Base-by-base conservation (phyloP, 1,284 basidiomycete genomes). In the Prillingera fragicola region DNA sequence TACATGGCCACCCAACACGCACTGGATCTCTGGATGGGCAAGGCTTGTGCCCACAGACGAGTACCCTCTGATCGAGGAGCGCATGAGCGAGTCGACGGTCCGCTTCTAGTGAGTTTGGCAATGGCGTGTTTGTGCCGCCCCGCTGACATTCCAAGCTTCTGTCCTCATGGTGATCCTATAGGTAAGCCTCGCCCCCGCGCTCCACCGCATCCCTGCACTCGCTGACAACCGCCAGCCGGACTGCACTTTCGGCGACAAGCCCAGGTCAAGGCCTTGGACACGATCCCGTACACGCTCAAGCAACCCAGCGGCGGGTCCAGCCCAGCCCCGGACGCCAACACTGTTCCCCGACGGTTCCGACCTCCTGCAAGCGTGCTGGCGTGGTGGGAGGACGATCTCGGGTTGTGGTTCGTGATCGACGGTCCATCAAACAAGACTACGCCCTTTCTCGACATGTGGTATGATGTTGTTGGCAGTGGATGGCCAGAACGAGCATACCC, bases 371-470 rank as follows among this genome's bases (percentile, higher is more conserved):
- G 26, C 8, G 35, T 59, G 2, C 4, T 62, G 4, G 63, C 57
- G 0, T 65, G 60, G 61, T 65, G 61, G 61, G 63, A 65, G 28
- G 60, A 63, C 37, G 53, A 39, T 3, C 26, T 48, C 3, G 63
- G 63, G 1, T 43, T 48, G 14, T 65, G 63, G 63, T 33, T 60
- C 26, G 23, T 62, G 5, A 47, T 49, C 1, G 44, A 50, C 8
- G 48, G 32, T n/a, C 5, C 12, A 34, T 1, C 28, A 33, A 8
- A 15, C 23, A 23, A 26, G 18, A 4, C 15, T 7, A 29, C 32
- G 1, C 31, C 45, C n/a, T 37, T 56, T 14, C 15, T 36, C 7
- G 37, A 45, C 10, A 53, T 41, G 22, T 61, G 57, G 50, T 31
- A 33, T 4, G 46, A 52, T 15, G 38, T 47, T 8, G 43, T 56